Conservation (phyloP, 805 yeast species). For the Suhomyces tanzawaensis region DNA sequence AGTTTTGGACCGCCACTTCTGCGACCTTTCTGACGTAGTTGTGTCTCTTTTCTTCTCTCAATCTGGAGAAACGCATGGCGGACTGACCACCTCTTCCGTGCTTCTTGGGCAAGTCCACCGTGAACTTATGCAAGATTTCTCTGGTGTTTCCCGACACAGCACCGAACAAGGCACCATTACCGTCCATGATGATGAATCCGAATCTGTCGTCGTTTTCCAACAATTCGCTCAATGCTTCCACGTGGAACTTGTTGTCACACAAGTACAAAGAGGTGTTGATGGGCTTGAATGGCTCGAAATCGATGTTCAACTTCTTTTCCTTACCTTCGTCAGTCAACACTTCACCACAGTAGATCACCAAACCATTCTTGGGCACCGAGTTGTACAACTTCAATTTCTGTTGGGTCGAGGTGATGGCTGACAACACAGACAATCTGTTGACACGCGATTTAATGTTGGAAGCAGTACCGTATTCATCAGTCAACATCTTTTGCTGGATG, state of each 20-base stretch:
- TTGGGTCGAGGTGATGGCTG: slow-evolving; percentile 98
- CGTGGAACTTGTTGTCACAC: slow-evolving; percentile 98
- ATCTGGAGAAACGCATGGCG: slow-evolving; percentile 97
- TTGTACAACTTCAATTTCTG: slow-evolving; percentile 90
- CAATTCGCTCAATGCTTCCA: slow-evolving; percentile 92
- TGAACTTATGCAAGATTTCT: slow-evolving; percentile 92
- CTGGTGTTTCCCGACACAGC: slow-evolving; percentile 94
- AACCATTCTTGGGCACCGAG: slow-evolving; percentile 89
- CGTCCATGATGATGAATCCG: slow-evolving; percentile 99
- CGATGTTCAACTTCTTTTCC: slow-evolving; percentile 93
- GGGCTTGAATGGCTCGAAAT: slow-evolving; percentile 98
- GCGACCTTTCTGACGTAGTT: slow-evolving; percentile 98
- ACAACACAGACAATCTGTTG: slow-evolving; percentile 88
- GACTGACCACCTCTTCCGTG: slow-evolving; percentile 99
- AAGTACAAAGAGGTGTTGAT: slow-evolving; percentile 92
- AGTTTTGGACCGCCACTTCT: slow-evolving; percentile 96
- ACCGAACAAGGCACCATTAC: slow-evolving; percentile 97
- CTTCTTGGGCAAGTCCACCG: slow-evolving; percentile 96
- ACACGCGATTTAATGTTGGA: slow-evolving; percentile 97
- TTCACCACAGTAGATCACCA: slow-evolving; percentile 98
- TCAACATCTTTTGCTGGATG: slow-evolving; percentile 81
- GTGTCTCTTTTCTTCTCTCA: slow-evolving; percentile 98
- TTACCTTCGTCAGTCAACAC: slow-evolving; percentile 96
- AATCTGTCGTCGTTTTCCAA: slow-evolving; percentile 93
- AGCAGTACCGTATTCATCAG: slow-evolving; percentile 99